Percentiles rank a stretch among this genome's conserved stretches.
Conservation (phyloP, 2,329 filamentous ascomycete genomes). For the Balansia obtecta region DNA sequence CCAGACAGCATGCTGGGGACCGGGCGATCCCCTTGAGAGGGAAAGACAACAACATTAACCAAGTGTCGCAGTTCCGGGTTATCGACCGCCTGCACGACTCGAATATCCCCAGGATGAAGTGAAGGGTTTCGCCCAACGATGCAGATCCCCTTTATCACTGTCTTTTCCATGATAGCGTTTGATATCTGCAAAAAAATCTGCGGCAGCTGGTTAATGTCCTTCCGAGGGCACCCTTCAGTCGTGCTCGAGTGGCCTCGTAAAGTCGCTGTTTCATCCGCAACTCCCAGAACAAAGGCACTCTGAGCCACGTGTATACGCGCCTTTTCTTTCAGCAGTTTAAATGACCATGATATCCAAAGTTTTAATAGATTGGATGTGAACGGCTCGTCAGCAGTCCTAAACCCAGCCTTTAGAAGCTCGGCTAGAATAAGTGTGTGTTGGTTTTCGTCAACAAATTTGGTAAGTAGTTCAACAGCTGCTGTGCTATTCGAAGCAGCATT, state of each 20-base stretch:
- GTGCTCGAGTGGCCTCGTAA: slow-evolving; percentile 58
- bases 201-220: slow-evolving; percentile 46
- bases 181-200: slow-evolving; percentile 85
- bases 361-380: slow-evolving; percentile 70
- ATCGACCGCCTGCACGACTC: slow-evolving; percentile 76
- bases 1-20: slow-evolving; percentile 91
- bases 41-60: slow-evolving; percentile 77
- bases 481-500: slow-evolving; percentile 53
- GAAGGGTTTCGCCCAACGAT: slow-evolving; percentile 86
- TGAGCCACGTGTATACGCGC: slow-evolving; percentile 71
- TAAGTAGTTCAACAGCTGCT: slow-evolving; percentile 55
- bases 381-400: slow-evolving; percentile 62
- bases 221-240: slow-evolving; percentile 25
- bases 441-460: slow-evolving; percentile 73
- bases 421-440: slow-evolving; percentile 64
- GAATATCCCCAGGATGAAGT: slow-evolving; percentile 82
- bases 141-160: slow-evolving; percentile 63
- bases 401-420: slow-evolving; percentile 65
- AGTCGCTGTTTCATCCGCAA: slow-evolving; percentile 70
- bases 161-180: slow-evolving; percentile 41
- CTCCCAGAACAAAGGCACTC: slow-evolving; percentile 79
- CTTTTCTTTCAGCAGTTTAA: slow-evolving; percentile 87
- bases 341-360: slow-evolving; percentile 79
- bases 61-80: slow-evolving; percentile 61
- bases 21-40: slow-evolving; percentile 70